phyloP scores from a whole-genome alignment of 2,329 filamentous ascomycete species.

The Sclerotinia subarctica region DNA sequence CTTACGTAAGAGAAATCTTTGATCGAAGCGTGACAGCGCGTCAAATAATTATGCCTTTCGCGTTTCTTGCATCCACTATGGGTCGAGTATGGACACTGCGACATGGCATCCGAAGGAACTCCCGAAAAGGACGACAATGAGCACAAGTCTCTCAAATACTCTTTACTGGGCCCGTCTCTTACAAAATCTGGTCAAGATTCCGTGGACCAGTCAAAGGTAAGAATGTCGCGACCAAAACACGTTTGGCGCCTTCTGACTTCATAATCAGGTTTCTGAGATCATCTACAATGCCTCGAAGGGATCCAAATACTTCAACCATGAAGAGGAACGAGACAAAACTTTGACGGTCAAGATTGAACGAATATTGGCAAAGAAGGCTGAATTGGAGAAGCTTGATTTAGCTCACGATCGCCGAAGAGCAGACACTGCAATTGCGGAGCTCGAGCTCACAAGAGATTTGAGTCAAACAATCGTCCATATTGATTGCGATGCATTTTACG shows the following conservation, averaged over 20 bases:
- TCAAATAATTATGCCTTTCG: background rate
- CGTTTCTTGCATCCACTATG: background rate
- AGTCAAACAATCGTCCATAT: constrained; percentile 85
- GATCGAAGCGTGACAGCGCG: constrained; percentile 17
- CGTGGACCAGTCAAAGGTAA: constrained; percentile 84
- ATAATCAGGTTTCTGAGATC: constrained; percentile 75
- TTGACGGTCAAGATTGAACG: constrained; percentile 82
- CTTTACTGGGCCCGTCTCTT: constrained; percentile 82
- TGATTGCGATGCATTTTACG: constrained; percentile 97
- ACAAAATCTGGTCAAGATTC: constrained; percentile 91
- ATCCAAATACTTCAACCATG: constrained; percentile 92
- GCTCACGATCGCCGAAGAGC: constrained; percentile 69
- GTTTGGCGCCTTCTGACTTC: constrained; percentile 19
- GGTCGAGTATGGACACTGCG: constrained; percentile 3
- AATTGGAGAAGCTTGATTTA: constrained; percentile 73
- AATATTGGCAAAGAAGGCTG: constrained; percentile 71
- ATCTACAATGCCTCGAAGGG: constrained; percentile 97
- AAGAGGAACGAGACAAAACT: constrained; percentile 75
- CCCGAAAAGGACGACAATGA: constrained; percentile 18
- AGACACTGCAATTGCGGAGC: constrained; percentile 74
- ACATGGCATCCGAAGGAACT: constrained; percentile 15
- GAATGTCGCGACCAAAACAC: constrained; percentile 40
- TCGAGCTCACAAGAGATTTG: constrained; percentile 77
- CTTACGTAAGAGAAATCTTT: constrained; percentile 1
- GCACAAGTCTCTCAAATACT: constrained; percentile 78